Evolutionary conservation across 208 protist species (phyloP), one percentile per base, ranked within the genome.

Genomic region (Acanthamoeba royreba): DNA sequence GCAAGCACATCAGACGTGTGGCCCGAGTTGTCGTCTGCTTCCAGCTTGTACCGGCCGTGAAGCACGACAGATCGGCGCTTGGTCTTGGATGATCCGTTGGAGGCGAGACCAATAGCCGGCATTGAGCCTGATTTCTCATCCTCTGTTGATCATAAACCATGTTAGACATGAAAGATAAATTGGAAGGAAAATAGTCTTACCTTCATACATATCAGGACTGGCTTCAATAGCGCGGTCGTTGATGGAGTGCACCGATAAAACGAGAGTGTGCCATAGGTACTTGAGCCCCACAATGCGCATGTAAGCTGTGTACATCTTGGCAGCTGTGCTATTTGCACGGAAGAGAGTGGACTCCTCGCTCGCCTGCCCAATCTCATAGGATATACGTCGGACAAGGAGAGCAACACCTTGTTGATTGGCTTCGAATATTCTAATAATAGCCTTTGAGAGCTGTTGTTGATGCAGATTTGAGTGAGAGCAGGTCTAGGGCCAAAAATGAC

Each of bases 211-310:
- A 8, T 7, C 74, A 22, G n/a, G n/a, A 45, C 25, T 53, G 4
- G 74, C 43, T n/a, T 85, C 74, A 35, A 49, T 17, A 13, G 83
- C 83, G 25, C 46, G 52, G n/a, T 90, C 83, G 52, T 90, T 90
- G 35, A 90, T 90, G 46, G 46, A 58, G 31, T 58, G 46, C 1
- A 90, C 38, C 13, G 83, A 58, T 3, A 90, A 35, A 38, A 43
- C 88, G 1, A 93, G 42, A 52, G 88, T 93, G 61, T 79, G 43
- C 88, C 88, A 93, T 22, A 93, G 88, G 25, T 93, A 93, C 19
- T 31, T 58, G 45, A 92, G 38, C 17, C 88, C 88, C 17, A 81
- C 38, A 42, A 93, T 93, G 15, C 61, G 52, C 43, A 63, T n/a
- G 88, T 93, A 93, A 35, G 46, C 43, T 31, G 58, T 66, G 88